phyloP scores from a whole-genome alignment of 116 monocot genomes.

The Cymodocea nodosa region DNA sequence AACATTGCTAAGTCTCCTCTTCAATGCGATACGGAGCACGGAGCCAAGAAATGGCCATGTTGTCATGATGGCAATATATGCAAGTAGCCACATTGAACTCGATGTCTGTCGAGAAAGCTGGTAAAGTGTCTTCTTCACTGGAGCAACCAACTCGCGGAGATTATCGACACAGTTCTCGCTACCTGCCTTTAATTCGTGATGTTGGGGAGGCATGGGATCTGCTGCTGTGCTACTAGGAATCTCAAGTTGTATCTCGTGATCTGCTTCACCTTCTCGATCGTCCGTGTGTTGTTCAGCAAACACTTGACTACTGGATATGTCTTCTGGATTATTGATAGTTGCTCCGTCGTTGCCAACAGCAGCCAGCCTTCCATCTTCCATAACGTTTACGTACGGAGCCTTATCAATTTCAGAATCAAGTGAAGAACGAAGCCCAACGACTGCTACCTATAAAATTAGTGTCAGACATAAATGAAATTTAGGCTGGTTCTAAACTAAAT shows the following conservation, averaged over 20 bases:
- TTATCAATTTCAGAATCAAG: constrained; percentile 81
- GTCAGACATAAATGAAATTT: neutral
- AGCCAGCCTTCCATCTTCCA: constrained; percentile 57
- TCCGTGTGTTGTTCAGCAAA: neutral
- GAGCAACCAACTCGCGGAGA: constrained; percentile 11
- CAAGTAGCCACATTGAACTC: constrained; percentile 62
- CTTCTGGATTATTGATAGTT: constrained; percentile 4
- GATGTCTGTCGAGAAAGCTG: constrained; percentile 35
- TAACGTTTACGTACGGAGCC: constrained; percentile 60
- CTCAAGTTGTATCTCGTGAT: neutral
- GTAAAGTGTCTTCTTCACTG: constrained; percentile 37
- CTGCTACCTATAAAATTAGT: constrained; percentile 17
- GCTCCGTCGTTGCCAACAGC: constrained; percentile 24
- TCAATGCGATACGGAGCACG: constrained; percentile 30
- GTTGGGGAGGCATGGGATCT: neutral
- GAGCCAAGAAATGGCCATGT: constrained; percentile 76
- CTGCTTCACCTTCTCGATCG: neutral
- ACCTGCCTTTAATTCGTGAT: neutral
- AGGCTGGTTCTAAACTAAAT: neutral
- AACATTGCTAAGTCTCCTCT: constrained; percentile 34
- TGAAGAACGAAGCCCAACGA: constrained; percentile 19
- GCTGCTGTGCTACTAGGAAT: neutral
- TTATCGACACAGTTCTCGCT: neutral
- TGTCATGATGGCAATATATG: constrained; percentile 57
- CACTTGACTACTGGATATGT: constrained; percentile 1